Evolutionary conservation across 148 eudicot genomes (phyloP).

Genomic region (Camellia lanceoleosa): DNA sequence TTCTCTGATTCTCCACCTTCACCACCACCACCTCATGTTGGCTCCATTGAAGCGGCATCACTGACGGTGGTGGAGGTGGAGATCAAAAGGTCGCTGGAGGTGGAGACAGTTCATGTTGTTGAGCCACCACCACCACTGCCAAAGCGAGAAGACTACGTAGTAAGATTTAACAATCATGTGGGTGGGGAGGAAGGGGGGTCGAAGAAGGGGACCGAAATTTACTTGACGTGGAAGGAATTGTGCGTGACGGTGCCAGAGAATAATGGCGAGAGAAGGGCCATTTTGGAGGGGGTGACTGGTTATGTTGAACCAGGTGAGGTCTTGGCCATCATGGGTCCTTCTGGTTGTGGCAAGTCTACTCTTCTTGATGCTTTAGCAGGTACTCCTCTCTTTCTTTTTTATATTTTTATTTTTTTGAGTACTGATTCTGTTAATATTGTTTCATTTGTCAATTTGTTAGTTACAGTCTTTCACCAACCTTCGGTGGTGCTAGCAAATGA

Average conservation of each 20-base stretch:
- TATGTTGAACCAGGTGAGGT: conserved; percentile 45
- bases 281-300: conserved; percentile 37
- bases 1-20: background rate
- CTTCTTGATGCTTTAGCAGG: conserved; percentile 58
- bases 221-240: conserved; percentile 51
- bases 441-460: no score
- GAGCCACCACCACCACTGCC: background rate
- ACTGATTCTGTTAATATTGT: no score
- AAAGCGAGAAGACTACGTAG: background rate
- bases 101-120: background rate
- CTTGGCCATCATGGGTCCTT: conserved; percentile 62
- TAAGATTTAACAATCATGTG: background rate
- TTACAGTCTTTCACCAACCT: no score
- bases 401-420: no score
- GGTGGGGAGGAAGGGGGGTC: background rate
- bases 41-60: background rate
- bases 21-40: background rate
- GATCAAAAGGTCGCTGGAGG: background rate
- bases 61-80: background rate
- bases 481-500: no score
- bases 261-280: conserved; percentile 18
- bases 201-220: conserved; percentile 12
- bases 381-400: background rate
- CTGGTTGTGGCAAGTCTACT: conserved; percentile 59
- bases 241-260: conserved; percentile 33